Evolutionary conservation across 805 yeast species (phyloP), one percentile per base, ranked within the genome.

Genomic region (Kazachstania taianensis): DNA sequence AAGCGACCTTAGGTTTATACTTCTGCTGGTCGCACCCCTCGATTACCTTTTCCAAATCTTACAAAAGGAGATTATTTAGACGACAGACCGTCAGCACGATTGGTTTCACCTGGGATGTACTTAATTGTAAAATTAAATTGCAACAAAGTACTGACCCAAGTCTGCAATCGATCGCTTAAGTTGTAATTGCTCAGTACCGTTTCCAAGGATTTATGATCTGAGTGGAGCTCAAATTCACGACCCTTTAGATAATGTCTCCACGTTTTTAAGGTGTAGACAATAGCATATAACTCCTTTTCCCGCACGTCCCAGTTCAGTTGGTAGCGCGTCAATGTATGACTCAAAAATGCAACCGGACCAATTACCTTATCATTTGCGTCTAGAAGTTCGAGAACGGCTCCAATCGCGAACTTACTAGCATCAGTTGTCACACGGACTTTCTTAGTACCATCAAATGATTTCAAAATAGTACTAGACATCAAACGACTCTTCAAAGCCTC

Each of bases 311-410:
- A 39, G 20, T 41, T 33, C 18, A 31, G 33, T 28, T 45, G 42
- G 8, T 12, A 78, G 78, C 24, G 45, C 37, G 28, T 7, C 24
- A 20, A 10, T 10, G 24, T 10, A 6, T 37, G 34, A 5, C 33
- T 32, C 15, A 42, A 42, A 17, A 44, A 46, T 12, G 41, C 33
- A 14, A 42, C 45, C n/a, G 35, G 42, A 15, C 40, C 43, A 7
- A 38, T 12, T 29, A 29, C 38, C 34, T 33, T 40, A 3, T 35
- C 22, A 12, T 36, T 31, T n/a, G n/a, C n/a, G 8, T 32, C 24
- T 1, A 39, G 15, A 24, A 42, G 41, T 41, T 46, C 44, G 7
- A 42, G 28, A 14, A 44, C 46, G 10, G 46, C 48, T 29, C 46
- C 46, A 5, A 40, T 25, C n/a, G 43, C 45, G 3, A 29, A 24